phyloP scores from a whole-genome alignment of 306 rosid species.

The Acacia melanoxylon region DNA sequence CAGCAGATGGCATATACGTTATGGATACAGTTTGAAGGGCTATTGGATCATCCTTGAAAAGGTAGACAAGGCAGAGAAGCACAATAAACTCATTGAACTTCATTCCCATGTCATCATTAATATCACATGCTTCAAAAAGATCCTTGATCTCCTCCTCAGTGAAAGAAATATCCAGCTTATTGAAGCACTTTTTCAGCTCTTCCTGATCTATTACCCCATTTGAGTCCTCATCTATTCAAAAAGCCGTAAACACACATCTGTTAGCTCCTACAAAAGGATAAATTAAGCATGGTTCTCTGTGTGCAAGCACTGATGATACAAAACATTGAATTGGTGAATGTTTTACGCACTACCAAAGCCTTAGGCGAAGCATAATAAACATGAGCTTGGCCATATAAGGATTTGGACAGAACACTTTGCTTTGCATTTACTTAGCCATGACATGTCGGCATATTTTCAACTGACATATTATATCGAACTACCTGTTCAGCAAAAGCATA shows the following conservation, averaged over 20 bases:
- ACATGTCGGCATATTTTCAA: neutral
- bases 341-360: conserved; percentile 20
- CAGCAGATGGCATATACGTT: too few species aligned
- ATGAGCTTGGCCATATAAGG: conserved; percentile 1
- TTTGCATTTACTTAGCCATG: conserved; percentile 19
- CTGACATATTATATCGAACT: neutral
- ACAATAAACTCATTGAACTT: conserved; percentile 86
- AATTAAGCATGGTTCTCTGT: neutral
- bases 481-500: conserved; percentile 23
- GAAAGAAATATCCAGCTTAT: conserved; percentile 61
- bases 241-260: conserved; percentile 27
- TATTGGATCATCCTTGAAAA: conserved; percentile 70
- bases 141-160: conserved; percentile 76
- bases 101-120: conserved; percentile 75
- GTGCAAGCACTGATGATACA: neutral
- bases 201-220: conserved; percentile 76
- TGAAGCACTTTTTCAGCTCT: conserved; percentile 79
- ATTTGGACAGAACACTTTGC: neutral
- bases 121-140: conserved; percentile 86
- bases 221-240: conserved; percentile 77
- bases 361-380: neutral
- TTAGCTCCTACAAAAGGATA: conserved; percentile 13
- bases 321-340: neutral
- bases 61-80: conserved; percentile 82
- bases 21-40: conserved; percentile 63